Percentiles rank a stretch among this genome's conserved stretches.
phyloP scores from a whole-genome alignment of 1,284 basidiomycete genomes.

The Blastosporella zonata region DNA sequence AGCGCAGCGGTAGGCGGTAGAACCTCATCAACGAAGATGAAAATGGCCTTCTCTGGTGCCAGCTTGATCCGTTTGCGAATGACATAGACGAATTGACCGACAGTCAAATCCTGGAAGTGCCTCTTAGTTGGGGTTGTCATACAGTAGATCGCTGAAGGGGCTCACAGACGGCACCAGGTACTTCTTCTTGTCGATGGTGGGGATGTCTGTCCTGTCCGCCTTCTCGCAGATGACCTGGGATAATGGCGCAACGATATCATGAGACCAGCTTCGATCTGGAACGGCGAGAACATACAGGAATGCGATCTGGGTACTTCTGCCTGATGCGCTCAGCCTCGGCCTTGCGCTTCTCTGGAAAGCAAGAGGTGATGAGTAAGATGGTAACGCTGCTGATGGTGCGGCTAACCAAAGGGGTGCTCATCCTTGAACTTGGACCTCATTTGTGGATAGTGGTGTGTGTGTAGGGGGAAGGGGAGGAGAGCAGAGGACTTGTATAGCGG shows the following conservation, averaged over 20 bases:
- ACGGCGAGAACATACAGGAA: conserved; percentile 70
- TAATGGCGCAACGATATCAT: conserved; percentile 14
- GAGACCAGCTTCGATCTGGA: background rate
- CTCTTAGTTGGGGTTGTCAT: background rate
- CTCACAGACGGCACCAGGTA: conserved; percentile 95
- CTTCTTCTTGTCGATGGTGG: conserved; percentile 99
- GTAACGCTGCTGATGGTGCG: conserved; percentile 25
- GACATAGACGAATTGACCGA: conserved; percentile 99
- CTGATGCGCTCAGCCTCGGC: conserved; percentile 96
- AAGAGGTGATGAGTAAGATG: conserved; percentile 23
- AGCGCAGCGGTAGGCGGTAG: conserved; percentile 96
- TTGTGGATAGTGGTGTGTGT: conserved; percentile 10
- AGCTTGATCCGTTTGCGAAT: conserved; percentile 99
- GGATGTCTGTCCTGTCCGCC: conserved; percentile 98
- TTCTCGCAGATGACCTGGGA: conserved; percentile 98
- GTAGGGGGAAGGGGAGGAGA: conserved; percentile 12
- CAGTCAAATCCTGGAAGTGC: conserved; percentile 82
- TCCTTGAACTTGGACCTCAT: conserved; percentile 99
- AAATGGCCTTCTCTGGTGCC: conserved; percentile 98
- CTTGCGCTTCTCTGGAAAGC: conserved; percentile 89
- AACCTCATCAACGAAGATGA: conserved; percentile 98
- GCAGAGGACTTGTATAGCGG: conserved; percentile 18
- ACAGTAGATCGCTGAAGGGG: conserved; percentile 16
- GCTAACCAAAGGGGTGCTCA: conserved; percentile 95
- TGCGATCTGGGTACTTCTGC: conserved; percentile 98